A percentile compares a stretch with the other conserved stretches of the same genome.
Evolutionary conservation across 2,329 filamentous ascomycete species (phyloP).

Genomic region (Ilyonectria mors-panacis): DNA sequence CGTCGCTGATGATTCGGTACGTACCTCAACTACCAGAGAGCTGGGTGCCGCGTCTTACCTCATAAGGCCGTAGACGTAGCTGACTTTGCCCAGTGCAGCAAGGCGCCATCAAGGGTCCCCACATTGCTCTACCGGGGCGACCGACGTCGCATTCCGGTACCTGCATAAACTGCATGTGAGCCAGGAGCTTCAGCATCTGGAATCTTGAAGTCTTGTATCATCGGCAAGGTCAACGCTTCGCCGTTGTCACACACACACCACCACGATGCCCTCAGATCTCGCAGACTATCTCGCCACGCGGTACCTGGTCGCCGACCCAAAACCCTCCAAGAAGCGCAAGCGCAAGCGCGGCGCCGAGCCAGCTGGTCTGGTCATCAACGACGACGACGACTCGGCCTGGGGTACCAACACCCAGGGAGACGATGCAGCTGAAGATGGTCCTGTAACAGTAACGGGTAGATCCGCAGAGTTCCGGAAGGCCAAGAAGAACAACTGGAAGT

Average conservation of each 20-base stretch:
- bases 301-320: slow-evolving; percentile 79
- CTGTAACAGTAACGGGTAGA: slow-evolving; percentile 64
- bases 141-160: slow-evolving; percentile 36
- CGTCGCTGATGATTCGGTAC: slow-evolving; percentile 40
- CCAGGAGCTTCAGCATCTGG: slow-evolving; percentile 26
- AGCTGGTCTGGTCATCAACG: slow-evolving; percentile 73
- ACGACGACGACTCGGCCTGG: slow-evolving; percentile 74
- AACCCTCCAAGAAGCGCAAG: slow-evolving; percentile 75
- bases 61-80: slow-evolving; percentile 26
- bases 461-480: slow-evolving; percentile 78
- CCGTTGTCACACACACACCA: not conserved
- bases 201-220: slow-evolving; percentile 1
- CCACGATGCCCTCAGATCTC: slow-evolving; percentile 71
- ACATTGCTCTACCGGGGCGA: slow-evolving; percentile 33
- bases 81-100: slow-evolving; percentile 10
- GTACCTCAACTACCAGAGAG: slow-evolving; percentile 36
- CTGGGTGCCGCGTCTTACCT: slow-evolving; percentile 32
- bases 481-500: slow-evolving; percentile 88
- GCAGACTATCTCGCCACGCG: slow-evolving; percentile 91
- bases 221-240: slow-evolving; percentile 9
- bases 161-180: slow-evolving; percentile 42
- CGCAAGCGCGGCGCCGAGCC: slow-evolving; percentile 65
- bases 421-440: slow-evolving; percentile 69
- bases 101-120: slow-evolving; percentile 14
- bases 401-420: slow-evolving; percentile 56